Evolutionary conservation across 106 monocot species (phyloP), one percentile per base, ranked within the genome.

Genomic region (Posidonia australis): DNA sequence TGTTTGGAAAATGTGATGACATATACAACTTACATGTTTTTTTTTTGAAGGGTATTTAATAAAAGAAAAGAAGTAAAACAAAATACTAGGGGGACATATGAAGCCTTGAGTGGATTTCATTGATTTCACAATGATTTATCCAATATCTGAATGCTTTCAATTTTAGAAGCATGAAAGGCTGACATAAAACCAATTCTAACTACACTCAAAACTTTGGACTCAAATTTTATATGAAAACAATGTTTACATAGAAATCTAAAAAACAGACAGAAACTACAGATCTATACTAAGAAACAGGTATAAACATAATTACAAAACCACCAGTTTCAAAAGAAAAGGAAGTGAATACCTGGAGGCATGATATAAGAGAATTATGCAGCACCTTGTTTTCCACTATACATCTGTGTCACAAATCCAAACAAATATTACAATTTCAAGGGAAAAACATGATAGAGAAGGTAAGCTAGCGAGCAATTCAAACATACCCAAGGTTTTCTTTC

Each of bases 321-420:
- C n/a, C 9, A 22, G n/a, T 42, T 44, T 23, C 1, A 55, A 25
- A 55, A 55, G 54, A 9, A 55, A 25, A 24, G 24, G 0, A 0
- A 17, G 49, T 13, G 14, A 58, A 42, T 66, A 91, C 98, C 98
- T 88, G 90, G 56, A 99, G 74, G 45, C 72, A 57, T 63, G 79
- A 76, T 53, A 86, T 68, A 44, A 99, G 98, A 71, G 91, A 85
- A 67, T 79, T 75, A 57, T 80, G 85, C 18, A 99, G 86, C 77
- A 99, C 88, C 57, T 85, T 99, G 70, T 99, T 99, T 70, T 99
- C 98, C 83, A 91, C 98, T 29, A 99, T 88, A 25, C 98, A 99
- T 62, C 98, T 99, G 69, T 47, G 77, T 75, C 46, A 62, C 18
- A 71, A 54, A 43, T 55, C 13, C 41, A 75, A 63, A 31, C 21